Evolutionary conservation across 306 rosid species (phyloP), one percentile per base, ranked within the genome.

Genomic region (Parietaria judaica): DNA sequence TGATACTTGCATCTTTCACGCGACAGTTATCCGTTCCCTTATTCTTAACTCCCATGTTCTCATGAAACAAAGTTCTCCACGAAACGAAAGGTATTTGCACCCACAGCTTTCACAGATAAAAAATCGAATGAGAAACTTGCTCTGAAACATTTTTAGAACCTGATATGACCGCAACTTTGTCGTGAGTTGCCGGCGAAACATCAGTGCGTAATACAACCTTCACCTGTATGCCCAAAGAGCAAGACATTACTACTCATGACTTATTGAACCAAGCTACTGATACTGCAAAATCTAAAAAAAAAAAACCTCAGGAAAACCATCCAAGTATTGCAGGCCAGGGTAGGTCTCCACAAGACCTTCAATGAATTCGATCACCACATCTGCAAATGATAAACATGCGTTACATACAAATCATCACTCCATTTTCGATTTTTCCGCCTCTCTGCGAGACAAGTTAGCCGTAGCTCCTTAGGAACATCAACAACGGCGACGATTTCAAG

Each of bases 281-380:
- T 34, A 35, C 60, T 11, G 23, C 3, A 56, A 46, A 37, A 6
- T n/a, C 11, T 9, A 52, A 23, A 8, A 70, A 17, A 55, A 10
- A 54, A 47, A 36, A 34, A 92, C 99, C 92, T 73, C 72, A 55
- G 99, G 94, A 73, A 86, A 92, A 58, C 99, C 99, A 79, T 92
- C 90, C 56, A 92, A 72, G 77, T 79, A 92, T 79, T 88, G 97
- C 72, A 92, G 69, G 53, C 87, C 80, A 74, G 99, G 90, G 64
- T 86, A 88, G 0, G 99, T 86, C 77, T 92, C 97, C 78, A 88
- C 88, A 56, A 92, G 89, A 63, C 99, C 99, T 70, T 92, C 97
- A 44, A 92, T 88, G 81, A 77, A 92, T 65, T 92, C 95, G 31
- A 87, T 86, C 67, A 88, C 99, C 57, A 86, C 97, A 79, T 84